Percentiles rank a stretch among this genome's conserved stretches.
phyloP scores from a whole-genome alignment of 495 filamentous ascomycete species.

The Penicillium bovifimosum region DNA sequence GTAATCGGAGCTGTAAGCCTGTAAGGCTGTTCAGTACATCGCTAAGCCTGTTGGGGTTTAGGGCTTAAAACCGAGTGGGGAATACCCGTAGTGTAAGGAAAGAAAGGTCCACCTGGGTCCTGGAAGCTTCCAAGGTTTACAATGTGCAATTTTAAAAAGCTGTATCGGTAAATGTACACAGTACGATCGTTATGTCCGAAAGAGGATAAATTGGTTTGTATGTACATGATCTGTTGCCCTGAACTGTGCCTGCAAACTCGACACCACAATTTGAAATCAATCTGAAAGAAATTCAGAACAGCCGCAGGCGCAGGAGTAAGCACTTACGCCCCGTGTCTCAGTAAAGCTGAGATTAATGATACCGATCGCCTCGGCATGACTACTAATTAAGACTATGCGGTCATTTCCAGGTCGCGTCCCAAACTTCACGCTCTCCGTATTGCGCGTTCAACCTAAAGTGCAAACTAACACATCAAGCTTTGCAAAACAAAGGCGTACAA shows the following conservation, averaged over 20 bases:
- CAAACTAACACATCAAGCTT: neutral
- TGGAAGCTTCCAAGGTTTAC: constrained; percentile 7
- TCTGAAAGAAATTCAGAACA: neutral
- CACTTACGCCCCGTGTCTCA: neutral
- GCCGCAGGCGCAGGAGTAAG: constrained; percentile 13
- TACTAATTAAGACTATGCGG: constrained; percentile 20
- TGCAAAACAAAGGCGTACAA: neutral
- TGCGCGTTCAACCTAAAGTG: constrained; percentile 1
- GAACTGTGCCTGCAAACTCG: neutral
- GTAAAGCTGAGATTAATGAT: constrained; percentile 4
- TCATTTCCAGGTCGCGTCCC: constrained; percentile 25
- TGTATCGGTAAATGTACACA: constrained; percentile 9
- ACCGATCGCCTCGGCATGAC: constrained; percentile 15
- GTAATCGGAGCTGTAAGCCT: constrained; percentile 19
- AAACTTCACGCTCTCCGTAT: constrained; percentile 6
- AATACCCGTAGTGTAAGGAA: constrained; percentile 24
- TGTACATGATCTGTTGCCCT: neutral
- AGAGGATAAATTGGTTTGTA: constrained; percentile 15
- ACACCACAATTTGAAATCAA: neutral
- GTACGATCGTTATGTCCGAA: constrained; percentile 10
- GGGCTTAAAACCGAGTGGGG: constrained; percentile 19
- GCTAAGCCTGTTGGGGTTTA: constrained; percentile 18
- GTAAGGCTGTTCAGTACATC: constrained; percentile 17
- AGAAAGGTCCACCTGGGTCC: constrained; percentile 13
- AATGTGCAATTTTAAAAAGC: neutral